Base-by-base conservation (phyloP, 2,329 filamentous ascomycete species). In the Verticillium klebahnii region DNA sequence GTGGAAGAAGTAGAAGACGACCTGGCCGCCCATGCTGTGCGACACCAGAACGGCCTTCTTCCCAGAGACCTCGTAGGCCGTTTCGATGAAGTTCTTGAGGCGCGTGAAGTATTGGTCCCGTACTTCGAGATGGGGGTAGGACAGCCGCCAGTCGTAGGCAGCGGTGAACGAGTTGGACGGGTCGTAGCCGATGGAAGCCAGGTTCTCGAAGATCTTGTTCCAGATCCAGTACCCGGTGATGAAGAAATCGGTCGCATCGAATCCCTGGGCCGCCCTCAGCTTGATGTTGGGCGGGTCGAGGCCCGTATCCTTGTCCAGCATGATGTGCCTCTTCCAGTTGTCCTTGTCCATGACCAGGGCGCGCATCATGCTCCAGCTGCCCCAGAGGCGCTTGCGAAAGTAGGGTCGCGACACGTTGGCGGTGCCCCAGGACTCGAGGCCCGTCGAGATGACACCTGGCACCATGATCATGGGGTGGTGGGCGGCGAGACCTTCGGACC, bases 291-390 rank as follows among this genome's bases (percentile, higher is more conserved):
- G 91, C 1, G 95, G 95, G 73, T 99, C 95, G 25, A 99, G 80
- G 0, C 95, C 95, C 0, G 94, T 97, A 40, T 86, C 76, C 74
- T 94, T 93, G 75, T 99, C 95, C 12, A 99, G 83, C 93, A 98
- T 98, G 68, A 99, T 92, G 73, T 99, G 95, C 69, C 82, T 89
- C 80, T 97, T 99, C 95, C 95, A 99, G 37, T 85, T 83, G 32
- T 96, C 89, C 76, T 98, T 97, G 74, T 98, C 95, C 70, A 96
- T 77, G 1, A 99, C 92, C 66, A 99, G 78, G 0, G 95, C 94
- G 58, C 90, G 86, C 93, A 99, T 97, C 95, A 99, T 99, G 66
- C 87, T 96, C 95, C 96, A 99, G 68, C 92, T 97, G 5, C 95
- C 95, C 95, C 95, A 99, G 58, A 99, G 78, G 60, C 95, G 84